A percentile compares a stretch with the other conserved stretches of the same genome.
These are phyloP conservation scores for Xylaria sp. DNA, from an alignment of 2,329 filamentous ascomycete species.

Conservation along the genomic window DNA sequence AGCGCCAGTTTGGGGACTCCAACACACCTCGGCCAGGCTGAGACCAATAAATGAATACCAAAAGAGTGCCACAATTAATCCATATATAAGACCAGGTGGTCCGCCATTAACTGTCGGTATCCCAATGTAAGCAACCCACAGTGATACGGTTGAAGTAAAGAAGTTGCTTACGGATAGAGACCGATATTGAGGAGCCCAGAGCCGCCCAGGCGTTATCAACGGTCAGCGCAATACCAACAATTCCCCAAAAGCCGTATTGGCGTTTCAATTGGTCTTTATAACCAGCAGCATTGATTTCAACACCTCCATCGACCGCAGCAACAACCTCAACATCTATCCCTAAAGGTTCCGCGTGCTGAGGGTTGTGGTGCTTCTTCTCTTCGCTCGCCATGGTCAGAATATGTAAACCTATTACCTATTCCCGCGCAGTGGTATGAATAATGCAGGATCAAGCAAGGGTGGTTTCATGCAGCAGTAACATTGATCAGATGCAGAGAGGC, in stretches of 20 bases:
- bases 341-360: constrained; percentile 40
- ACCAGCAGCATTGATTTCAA: constrained; percentile 71
- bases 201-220: constrained; percentile 75
- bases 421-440: neutral
- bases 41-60: constrained; percentile 58
- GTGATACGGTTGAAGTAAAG: neutral
- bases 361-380: constrained; percentile 26
- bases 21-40: constrained; percentile 55
- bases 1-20: neutral
- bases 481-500: too few relatives aligned
- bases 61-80: constrained; percentile 56
- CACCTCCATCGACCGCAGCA: constrained; percentile 52
- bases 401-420: neutral
- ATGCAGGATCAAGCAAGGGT: neutral
- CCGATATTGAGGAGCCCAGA: constrained; percentile 68
- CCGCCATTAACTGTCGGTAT: constrained; percentile 55
- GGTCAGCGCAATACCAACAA: constrained; percentile 69
- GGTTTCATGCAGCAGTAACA: neutral
- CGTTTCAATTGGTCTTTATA: constrained; percentile 71
- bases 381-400: constrained; percentile 21
- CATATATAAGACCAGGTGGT: constrained; percentile 56
- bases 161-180: constrained; percentile 58
- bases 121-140: constrained; percentile 16
- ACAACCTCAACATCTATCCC: constrained; percentile 51
- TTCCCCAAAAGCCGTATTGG: constrained; percentile 69